These are phyloP conservation scores for Corylus avellana DNA, from an alignment of 306 rosid species.

Conservation along the genomic window DNA sequence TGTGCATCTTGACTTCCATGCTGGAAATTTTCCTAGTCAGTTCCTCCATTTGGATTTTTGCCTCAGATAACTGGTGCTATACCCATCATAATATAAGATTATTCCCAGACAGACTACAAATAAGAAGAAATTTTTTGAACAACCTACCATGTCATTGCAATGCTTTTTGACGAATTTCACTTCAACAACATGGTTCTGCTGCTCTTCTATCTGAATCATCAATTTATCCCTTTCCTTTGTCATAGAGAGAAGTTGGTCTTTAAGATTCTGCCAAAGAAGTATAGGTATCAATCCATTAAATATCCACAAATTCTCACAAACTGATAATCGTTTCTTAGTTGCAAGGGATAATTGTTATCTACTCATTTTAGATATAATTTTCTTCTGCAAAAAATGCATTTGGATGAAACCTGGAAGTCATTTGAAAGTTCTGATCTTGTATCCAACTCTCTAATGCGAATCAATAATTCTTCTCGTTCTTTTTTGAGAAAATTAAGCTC, in stretches of 20 bases:
- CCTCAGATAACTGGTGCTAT: slow-evolving; percentile 48
- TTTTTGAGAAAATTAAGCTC: slow-evolving; percentile 25
- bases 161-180: slow-evolving; percentile 40
- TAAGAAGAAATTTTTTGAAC: slow-evolving; percentile 15
- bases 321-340: neutral
- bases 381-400: slow-evolving; percentile 13
- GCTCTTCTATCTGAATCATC: slow-evolving; percentile 49
- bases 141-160: slow-evolving; percentile 51
- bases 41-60: slow-evolving; percentile 56
- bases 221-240: slow-evolving; percentile 60
- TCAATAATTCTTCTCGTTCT: slow-evolving; percentile 37
- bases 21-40: slow-evolving; percentile 51
- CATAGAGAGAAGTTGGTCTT: slow-evolving; percentile 42
- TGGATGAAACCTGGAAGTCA: slow-evolving; percentile 46
- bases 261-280: slow-evolving; percentile 46
- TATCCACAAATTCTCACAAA: slow-evolving; percentile 9
- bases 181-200: slow-evolving; percentile 46
- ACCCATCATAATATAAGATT: slow-evolving; percentile 4
- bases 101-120: slow-evolving; percentile 12
- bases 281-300: slow-evolving; percentile 29
- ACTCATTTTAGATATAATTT: slow-evolving; percentile 5
- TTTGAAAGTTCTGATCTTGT: slow-evolving; percentile 29
- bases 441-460: slow-evolving; percentile 31
- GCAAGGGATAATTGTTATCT: slow-evolving; percentile 14
- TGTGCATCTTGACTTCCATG: slow-evolving; percentile 56